A percentile compares a stretch with the other conserved stretches of the same genome.
These are phyloP conservation scores for Geotrichum klebahnii DNA, from an alignment of 1,139 yeast genomes.

Conservation along the genomic window DNA sequence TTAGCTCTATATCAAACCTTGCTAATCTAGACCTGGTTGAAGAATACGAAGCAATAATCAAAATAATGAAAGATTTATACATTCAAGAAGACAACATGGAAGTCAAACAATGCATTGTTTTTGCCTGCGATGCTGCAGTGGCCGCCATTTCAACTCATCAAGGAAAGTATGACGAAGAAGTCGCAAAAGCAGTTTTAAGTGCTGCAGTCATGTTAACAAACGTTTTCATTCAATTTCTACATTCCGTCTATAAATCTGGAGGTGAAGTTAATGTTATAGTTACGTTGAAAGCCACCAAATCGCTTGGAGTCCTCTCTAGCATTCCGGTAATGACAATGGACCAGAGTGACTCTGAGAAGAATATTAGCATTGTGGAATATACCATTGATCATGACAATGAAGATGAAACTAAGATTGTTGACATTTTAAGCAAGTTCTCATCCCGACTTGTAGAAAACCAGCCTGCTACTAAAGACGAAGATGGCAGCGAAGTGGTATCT, in stretches of 20 bases:
- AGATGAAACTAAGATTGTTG: constrained; percentile 1
- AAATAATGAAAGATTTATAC: constrained; percentile 4
- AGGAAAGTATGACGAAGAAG: background rate
- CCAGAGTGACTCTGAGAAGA: background rate
- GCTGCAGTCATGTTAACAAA: constrained; percentile 7
- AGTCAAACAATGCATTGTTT: constrained; percentile 23
- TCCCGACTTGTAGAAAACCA: constrained; percentile 4
- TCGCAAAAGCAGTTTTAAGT: background rate
- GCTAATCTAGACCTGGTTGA: background rate
- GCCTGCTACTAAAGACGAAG: background rate
- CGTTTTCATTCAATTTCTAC: constrained; percentile 14
- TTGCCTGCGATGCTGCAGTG: constrained; percentile 23
- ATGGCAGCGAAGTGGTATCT: background rate
- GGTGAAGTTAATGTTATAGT: constrained; percentile 18
- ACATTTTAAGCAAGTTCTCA: constrained; percentile 15
- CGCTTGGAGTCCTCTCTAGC: constrained; percentile 26
- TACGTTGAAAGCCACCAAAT: constrained; percentile 25
- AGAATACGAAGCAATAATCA: background rate
- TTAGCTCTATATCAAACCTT: constrained; percentile 7
- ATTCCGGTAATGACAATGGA: background rate
- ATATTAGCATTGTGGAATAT: constrained; percentile 2
- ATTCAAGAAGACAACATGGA: constrained; percentile 14
- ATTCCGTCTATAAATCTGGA: constrained; percentile 5
- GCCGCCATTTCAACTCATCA: constrained; percentile 12
- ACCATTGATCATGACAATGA: background rate